Percentiles rank a stretch among this genome's conserved stretches.
phyloP scores from a whole-genome alignment of 257 asterid species.

The Forsythia viridissima region DNA sequence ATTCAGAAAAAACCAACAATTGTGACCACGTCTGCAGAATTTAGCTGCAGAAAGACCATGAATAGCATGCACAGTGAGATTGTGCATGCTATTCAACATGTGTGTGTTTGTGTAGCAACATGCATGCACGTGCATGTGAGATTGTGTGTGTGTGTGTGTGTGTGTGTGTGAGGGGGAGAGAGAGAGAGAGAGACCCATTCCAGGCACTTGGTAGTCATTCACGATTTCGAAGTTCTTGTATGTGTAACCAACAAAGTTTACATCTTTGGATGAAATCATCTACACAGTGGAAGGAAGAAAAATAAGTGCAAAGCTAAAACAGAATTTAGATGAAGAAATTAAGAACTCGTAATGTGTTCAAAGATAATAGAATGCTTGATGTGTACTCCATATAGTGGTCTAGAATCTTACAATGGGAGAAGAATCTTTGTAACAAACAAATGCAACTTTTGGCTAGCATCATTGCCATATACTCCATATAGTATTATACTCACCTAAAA shows the following conservation, averaged over 20 bases:
- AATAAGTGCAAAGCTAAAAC: neutral
- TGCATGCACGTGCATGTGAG: neutral
- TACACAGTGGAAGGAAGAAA: neutral
- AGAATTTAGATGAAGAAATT: neutral
- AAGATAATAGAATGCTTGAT: neutral
- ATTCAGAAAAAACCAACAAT: neutral
- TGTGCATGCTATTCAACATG: too few relatives aligned
- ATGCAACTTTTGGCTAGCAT: neutral
- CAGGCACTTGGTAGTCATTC: constrained; percentile 60
- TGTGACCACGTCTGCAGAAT: neutral
- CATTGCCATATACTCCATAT: neutral
- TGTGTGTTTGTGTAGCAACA: neutral
- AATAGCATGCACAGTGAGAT: neutral
- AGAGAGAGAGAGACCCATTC: constrained; percentile 45
- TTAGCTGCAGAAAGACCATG: neutral
- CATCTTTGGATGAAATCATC: constrained; percentile 38
- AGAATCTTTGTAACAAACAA: neutral
- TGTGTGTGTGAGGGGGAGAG: neutral
- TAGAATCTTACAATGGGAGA: neutral
- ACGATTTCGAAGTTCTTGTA: constrained; percentile 36
- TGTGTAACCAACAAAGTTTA: constrained; percentile 35
- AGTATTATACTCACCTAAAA: neutral
- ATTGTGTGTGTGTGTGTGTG: neutral
- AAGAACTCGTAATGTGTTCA: neutral
- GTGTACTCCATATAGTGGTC: neutral